phyloP scores from a whole-genome alignment of 75 land plant genomes.

The Pseudotsuga menziesii region DNA sequence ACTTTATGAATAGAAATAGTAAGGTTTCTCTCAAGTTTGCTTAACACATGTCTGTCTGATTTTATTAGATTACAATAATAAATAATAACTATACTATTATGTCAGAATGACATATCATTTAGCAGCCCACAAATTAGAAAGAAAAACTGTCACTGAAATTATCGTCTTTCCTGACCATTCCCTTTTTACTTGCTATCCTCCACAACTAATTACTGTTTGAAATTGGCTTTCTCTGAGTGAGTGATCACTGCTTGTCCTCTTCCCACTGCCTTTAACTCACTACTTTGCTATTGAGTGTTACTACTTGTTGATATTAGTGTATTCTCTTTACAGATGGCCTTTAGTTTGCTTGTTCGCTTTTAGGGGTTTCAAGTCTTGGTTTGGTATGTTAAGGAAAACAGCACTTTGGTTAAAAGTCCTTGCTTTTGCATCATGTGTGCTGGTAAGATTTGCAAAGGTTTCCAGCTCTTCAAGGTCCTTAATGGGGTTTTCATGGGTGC shows the following conservation, averaged over 20 bases:
- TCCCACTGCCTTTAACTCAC: background rate
- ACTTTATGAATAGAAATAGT: background rate
- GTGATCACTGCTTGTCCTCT: background rate
- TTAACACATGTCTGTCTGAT: background rate
- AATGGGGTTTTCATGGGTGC: too few relatives aligned
- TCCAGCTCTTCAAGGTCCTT: too few relatives aligned
- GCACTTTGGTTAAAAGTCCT: too few relatives aligned
- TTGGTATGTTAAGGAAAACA: too few relatives aligned
- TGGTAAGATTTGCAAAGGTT: too few relatives aligned
- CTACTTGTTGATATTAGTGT: too few relatives aligned
- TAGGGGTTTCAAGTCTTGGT: background rate
- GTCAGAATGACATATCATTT: background rate
- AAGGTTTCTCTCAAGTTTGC: background rate
- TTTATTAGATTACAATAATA: background rate
- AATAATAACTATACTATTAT: background rate
- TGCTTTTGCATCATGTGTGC: too few relatives aligned
- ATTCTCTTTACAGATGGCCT: background rate
- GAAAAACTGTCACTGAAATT: background rate
- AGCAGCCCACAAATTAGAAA: slow-evolving; percentile 2
- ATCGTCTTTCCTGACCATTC: background rate
- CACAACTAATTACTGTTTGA: background rate
- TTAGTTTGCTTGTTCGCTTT: background rate
- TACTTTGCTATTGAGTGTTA: background rate
- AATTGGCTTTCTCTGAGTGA: background rate
- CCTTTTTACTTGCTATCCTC: background rate